A percentile compares a stretch with the other conserved stretches of the same genome.
phyloP scores from a whole-genome alignment of 2,329 filamentous ascomycete species.

The Paramyrothecium sp. region DNA sequence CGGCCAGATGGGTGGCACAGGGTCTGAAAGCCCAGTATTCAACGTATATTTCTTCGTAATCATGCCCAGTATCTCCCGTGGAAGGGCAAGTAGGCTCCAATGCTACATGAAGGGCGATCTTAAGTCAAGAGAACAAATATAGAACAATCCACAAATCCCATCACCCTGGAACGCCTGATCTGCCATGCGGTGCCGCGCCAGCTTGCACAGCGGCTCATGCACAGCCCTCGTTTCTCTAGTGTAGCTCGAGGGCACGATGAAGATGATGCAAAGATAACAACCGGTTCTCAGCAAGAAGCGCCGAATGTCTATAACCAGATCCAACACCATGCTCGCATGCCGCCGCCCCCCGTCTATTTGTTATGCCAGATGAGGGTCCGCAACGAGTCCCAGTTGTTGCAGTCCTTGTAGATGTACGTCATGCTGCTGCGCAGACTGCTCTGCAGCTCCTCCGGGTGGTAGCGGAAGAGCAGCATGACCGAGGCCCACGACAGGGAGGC shows the following conservation, averaged over 20 bases:
- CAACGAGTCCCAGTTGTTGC: constrained; percentile 84
- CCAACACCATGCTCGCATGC: not conserved
- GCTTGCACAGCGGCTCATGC: no score
- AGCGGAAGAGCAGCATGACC: constrained; percentile 94
- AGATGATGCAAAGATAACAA: no score
- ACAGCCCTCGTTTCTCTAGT: no score
- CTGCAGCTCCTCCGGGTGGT: constrained; percentile 89
- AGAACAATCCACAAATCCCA: not conserved
- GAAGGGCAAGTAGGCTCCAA: not conserved
- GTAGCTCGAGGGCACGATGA: no score
- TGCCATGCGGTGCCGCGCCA: constrained; percentile 25
- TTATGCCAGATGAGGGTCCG: constrained; percentile 87
- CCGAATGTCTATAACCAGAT: not conserved
- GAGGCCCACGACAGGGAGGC: constrained; percentile 86
- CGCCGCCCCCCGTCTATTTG: constrained; percentile 39
- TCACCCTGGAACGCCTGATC: not conserved
- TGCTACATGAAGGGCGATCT: not conserved
- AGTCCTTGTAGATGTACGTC: constrained; percentile 93
- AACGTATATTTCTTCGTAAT: not conserved
- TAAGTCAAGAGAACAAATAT: no score
- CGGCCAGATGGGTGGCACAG: constrained; percentile 25
- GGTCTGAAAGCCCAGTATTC: not conserved
- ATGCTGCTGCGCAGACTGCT: constrained; percentile 90
- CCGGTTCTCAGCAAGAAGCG: no score
- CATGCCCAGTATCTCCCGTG: not conserved